Evolutionary conservation across 129 eudicot genomes (phyloP), one percentile per base, ranked within the genome.

Genomic region (Saussurea involucrata): DNA sequence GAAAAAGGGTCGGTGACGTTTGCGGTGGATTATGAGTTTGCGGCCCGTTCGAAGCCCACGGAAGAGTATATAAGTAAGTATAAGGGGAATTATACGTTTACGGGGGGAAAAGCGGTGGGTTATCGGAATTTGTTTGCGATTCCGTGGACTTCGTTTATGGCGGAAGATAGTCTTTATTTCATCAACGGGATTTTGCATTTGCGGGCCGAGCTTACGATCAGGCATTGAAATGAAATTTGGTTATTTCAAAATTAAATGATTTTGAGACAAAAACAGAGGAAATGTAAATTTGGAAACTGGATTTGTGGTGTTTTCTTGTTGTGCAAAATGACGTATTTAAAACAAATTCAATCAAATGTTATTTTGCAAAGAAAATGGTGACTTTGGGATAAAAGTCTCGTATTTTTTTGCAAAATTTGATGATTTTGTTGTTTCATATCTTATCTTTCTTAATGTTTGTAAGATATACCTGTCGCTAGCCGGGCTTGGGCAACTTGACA

Each of bases 31-130:
- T 89, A 89, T 21, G 97, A 89, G 58, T 89, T 92, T 86, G 88
- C 97, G 13, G 93, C 96, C 1, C 77, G 97, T 37, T 84, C 90
- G 24, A 92, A 87, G 68, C 90, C 97, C 3, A 77, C 91, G 0
- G 96, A 92, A 83, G 97, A 92, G 79, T 89, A 72, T 61, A 44
- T 85, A 0, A 89, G 90, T 68, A 91, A 91, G 85, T 91, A 88
- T 57, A 91, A 91, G 71, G 97, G 97, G 21, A 91, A 81, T 46
- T 91, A 91, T 73, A 91, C 97, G 0, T 91, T 91, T 24, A 88
- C 94, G 0, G 94, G 97, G 36, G 97, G 94, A 1, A 91, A 91
- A 80, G 97, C 97, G 3, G 97, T 91, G 37, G 97, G 97, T 6
- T 91, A 91, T 76, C 80, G 95, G 0, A 88, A 91, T 81, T 73